Evolutionary conservation across 116 monocot species (phyloP).

Genomic region (Phalaenopsis hybrid): DNA sequence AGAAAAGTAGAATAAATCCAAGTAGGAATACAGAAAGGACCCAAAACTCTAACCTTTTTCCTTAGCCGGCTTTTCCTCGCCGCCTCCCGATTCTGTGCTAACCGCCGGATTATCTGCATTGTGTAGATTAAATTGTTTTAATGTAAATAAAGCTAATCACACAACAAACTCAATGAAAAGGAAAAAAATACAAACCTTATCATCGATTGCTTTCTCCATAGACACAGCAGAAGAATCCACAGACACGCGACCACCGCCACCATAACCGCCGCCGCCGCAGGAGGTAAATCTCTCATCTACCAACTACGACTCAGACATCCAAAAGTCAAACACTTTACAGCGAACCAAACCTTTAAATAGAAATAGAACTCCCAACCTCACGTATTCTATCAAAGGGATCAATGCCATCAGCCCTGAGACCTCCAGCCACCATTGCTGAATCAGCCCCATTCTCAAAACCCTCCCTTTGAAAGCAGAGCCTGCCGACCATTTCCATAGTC

Average conservation of each 20-base stretch:
- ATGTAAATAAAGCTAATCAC: neutral
- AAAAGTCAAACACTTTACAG: neutral
- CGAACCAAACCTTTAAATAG: no score
- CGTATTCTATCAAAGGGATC: slow-evolving; percentile 42
- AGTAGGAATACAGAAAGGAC: neutral
- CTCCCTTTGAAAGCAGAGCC: slow-evolving; percentile 24
- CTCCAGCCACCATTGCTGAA: slow-evolving; percentile 39
- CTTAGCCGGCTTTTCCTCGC: slow-evolving; percentile 72
- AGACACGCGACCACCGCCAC: slow-evolving; percentile 8
- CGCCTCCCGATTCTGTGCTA: slow-evolving; percentile 85
- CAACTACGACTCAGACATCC: slow-evolving; percentile 10
- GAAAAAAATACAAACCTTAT: slow-evolving; percentile 27
- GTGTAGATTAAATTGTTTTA: neutral
- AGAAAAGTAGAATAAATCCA: neutral
- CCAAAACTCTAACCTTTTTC: slow-evolving; percentile 46
- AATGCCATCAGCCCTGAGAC: slow-evolving; percentile 48
- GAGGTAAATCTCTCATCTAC: slow-evolving; percentile 14
- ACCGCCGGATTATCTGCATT: slow-evolving; percentile 52
- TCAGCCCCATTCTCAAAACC: slow-evolving; percentile 68
- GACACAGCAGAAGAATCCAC: slow-evolving; percentile 27
- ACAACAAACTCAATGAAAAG: neutral
- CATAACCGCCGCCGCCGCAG: neutral
- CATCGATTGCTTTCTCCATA: slow-evolving; percentile 36
- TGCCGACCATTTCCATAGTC: slow-evolving; percentile 24
- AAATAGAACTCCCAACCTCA: neutral